Evolutionary conservation across 2,329 filamentous ascomycete genomes (phyloP).

Genomic region (Emmonsiellopsis sp.): DNA sequence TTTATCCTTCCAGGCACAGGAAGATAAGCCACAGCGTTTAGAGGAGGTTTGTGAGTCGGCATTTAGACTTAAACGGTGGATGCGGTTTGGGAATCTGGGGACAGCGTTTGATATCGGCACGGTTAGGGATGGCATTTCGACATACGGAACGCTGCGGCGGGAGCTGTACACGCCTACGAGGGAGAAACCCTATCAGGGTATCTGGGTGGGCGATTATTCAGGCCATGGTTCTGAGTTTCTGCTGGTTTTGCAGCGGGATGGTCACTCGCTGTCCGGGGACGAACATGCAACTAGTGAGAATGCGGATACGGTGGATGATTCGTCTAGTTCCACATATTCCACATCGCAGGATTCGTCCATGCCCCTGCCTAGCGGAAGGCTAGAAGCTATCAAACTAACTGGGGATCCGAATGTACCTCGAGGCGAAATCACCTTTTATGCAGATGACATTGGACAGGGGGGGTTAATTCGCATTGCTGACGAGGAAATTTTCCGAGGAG

Average conservation of each 20-base stretch:
- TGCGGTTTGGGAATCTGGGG: slow-evolving; percentile 45
- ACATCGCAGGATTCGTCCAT: background rate
- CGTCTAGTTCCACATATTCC: background rate
- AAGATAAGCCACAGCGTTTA: slow-evolving; percentile 42
- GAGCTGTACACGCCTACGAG: slow-evolving; percentile 69
- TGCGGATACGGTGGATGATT: background rate
- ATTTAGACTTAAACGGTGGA: slow-evolving; percentile 69
- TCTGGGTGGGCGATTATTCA: slow-evolving; percentile 88
- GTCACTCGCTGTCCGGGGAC: background rate
- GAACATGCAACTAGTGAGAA: background rate
- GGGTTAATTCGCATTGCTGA: slow-evolving; percentile 57
- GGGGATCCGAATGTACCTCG: slow-evolving; percentile 84
- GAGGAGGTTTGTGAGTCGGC: slow-evolving; percentile 56
- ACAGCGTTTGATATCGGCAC: slow-evolving; percentile 29
- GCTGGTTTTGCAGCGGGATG: slow-evolving; percentile 64
- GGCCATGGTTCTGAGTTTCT: slow-evolving; percentile 85
- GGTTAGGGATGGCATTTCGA: slow-evolving; percentile 44
- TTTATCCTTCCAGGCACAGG: slow-evolving; percentile 29
- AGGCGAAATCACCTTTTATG: slow-evolving; percentile 73
- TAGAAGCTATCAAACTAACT: slow-evolving; percentile 84
- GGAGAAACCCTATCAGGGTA: slow-evolving; percentile 74
- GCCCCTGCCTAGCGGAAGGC: slow-evolving; percentile 38
- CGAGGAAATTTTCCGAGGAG: slow-evolving; percentile 62
- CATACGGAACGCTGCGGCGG: slow-evolving; percentile 64
- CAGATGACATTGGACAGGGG: slow-evolving; percentile 60